phyloP scores from a whole-genome alignment of 192 early-diverging fungal species.

The Linderina pennispora region DNA sequence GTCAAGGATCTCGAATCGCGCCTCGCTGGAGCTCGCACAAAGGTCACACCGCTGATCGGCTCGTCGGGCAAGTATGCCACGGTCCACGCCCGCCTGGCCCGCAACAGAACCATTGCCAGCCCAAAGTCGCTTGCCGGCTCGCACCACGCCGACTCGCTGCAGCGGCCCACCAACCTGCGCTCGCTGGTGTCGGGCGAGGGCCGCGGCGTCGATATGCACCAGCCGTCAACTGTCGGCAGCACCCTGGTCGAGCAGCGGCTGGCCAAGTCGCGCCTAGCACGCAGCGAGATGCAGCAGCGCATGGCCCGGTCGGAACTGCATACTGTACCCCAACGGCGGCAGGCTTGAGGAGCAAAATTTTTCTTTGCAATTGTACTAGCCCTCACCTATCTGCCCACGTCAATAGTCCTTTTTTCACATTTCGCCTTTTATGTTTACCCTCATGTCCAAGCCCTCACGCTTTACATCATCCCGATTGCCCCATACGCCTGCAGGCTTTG shows the following conservation, averaged over 20 bases:
- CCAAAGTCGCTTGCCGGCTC: slow-evolving; percentile 12
- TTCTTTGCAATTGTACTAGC: neutral
- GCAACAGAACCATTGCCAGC: slow-evolving; percentile 30
- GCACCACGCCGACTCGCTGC: slow-evolving; percentile 3
- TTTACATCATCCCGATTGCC: no score
- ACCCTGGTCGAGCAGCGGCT: slow-evolving; percentile 18
- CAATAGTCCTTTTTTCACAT: no score
- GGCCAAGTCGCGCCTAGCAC: slow-evolving; percentile 23
- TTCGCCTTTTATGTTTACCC: no score
- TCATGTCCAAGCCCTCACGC: no score
- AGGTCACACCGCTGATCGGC: slow-evolving; percentile 65
- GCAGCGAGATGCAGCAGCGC: slow-evolving; percentile 18
- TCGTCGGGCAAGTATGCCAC: slow-evolving; percentile 35
- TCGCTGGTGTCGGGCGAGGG: slow-evolving; percentile 6
- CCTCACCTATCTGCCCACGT: no score
- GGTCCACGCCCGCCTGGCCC: slow-evolving; percentile 27
- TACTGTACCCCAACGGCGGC: slow-evolving; percentile 32
- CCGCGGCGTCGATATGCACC: slow-evolving; percentile 1
- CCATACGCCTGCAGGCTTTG: no score
- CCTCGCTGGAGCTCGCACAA: slow-evolving; percentile 63
- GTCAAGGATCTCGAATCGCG: slow-evolving; percentile 73
- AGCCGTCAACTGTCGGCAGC: no score
- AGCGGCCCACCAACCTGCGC: slow-evolving; percentile 10
- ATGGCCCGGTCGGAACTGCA: slow-evolving; percentile 21
- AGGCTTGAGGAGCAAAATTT: neutral